Evolutionary conservation across 2,329 filamentous ascomycete genomes (phyloP), one percentile per base, ranked within the genome.

Genomic region (Cryphonectria parasitica): DNA sequence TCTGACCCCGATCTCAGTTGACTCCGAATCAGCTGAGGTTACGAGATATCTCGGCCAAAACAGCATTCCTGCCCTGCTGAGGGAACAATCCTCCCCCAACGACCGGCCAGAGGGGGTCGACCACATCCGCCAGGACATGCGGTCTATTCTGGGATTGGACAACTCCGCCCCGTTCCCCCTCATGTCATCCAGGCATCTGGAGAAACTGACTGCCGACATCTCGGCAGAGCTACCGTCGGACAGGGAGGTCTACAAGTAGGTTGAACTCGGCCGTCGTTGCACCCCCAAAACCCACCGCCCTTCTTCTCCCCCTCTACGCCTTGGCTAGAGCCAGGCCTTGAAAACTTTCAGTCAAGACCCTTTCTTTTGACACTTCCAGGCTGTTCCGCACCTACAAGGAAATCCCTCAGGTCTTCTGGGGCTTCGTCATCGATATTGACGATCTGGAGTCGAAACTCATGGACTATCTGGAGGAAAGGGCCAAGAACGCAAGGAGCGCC

Each of bases 341-440:
- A 17, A 11, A 17, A 3, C 11, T 39, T 17, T 22, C n/a, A n/a
- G 34, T 28, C 19, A 8, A 36, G 28, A 34, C 4, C 34, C 19
- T 62, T 39, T 17, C 28, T 62, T 17, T 41, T 62, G 31, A 71
- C 65, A 63, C 61, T 25, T 34, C 19, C 71, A 90, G 89, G 75
- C 81, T 90, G 8, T 91, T 91, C 76, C 85, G 87, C 61, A 88
- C 88, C 1, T 91, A 91, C 80, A 90, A 90, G 77, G 88, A 91
- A 76, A 89, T 90, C 34, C 87, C 89, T 1, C 89, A 91, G 64
- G 88, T 88, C 1, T 91, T 91, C 74, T 91, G 89, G 89, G 89
- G 89, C 1, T 89, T 91, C 65, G 87, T 91, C 25, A 85, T 90
- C 70, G 89, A 91, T 74, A 88, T 91, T 68, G 88, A 90, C 69